Conservation (phyloP, 78 protist genomes). For the Dictyostelium brefeldianum region DNA sequence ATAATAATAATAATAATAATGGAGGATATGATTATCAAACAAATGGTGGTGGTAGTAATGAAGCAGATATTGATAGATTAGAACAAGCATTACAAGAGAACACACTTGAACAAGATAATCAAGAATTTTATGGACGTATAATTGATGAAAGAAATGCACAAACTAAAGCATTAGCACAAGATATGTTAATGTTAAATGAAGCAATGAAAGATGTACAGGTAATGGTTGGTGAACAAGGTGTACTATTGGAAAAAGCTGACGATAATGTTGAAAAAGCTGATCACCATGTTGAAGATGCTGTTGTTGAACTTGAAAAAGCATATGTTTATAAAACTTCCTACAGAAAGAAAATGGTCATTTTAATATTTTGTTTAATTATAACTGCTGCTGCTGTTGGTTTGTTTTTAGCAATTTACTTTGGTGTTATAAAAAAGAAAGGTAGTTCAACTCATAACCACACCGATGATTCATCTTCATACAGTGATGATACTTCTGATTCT, state of each 20-base stretch:
- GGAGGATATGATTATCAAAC: slow-evolving; percentile 10
- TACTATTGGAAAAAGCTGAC: slow-evolving; percentile 14
- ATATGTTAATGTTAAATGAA: slow-evolving; percentile 14
- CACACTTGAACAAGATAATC: not conserved
- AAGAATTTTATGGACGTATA: slow-evolving; percentile 34
- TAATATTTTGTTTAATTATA: slow-evolving; percentile 26
- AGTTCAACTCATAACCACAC: not conserved
- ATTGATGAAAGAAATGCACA: slow-evolving; percentile 57
- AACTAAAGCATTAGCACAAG: slow-evolving; percentile 37
- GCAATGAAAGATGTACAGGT: slow-evolving; percentile 25
- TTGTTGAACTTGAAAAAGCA: slow-evolving; percentile 41
- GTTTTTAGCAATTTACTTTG: slow-evolving; percentile 58
- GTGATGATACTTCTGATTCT: too few species aligned
- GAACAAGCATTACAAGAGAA: not conserved
- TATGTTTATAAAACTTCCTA: slow-evolving; percentile 35
- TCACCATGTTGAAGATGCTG: slow-evolving; percentile 29
- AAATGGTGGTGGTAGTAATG: not conserved
- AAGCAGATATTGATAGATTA: not conserved
- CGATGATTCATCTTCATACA: too few species aligned
- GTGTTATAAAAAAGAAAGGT: slow-evolving; percentile 32
- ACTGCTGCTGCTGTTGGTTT: slow-evolving; percentile 29
- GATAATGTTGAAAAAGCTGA: slow-evolving; percentile 36
- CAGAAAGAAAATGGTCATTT: slow-evolving; percentile 54
- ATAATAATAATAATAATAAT: not conserved
- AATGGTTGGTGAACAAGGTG: slow-evolving; percentile 60